Evolutionary conservation across 1,284 basidiomycete genomes (phyloP), one percentile per base, ranked within the genome.

Genomic region (Vanrija pseudolonga): DNA sequence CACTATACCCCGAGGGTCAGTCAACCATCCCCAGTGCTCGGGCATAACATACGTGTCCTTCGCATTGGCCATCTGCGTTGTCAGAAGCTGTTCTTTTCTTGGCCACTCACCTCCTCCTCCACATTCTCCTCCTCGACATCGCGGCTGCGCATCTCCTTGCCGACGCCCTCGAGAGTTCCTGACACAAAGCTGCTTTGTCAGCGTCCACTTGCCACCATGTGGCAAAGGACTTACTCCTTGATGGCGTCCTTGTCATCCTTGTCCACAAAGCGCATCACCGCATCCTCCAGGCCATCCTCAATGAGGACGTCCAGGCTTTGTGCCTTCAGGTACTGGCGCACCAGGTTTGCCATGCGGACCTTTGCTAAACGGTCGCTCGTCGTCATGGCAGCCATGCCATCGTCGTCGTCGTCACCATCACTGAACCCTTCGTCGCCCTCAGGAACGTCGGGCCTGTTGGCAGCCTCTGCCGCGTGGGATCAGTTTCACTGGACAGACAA

Each of bases 211-310:
- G 17, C 14, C 11, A 7, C 4, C 17, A 26, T 11, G 32, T 15
- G 32, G 1, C 11, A 15, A 15, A 1, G 49, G 14, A 32, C 58
- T 63, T 60, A 94, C 92, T 80, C 83, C 59, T 86, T 84, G 68
- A 97, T 93, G 4, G 93, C 89, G 78, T 93, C 88, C 42, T 84
- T 85, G 74, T 94, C 91, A 65, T 95, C 93, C 80, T 97, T 97
- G 73, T 95, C 92, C 53, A 97, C 91, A 76, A 90, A 96, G 68
- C 85, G 82, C 78, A 90, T 87, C 53, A 97, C 91, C 7, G 93
- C 93, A 69, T 91, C 87, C 44, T 87, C 86, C 85, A 97, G 88
- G 18, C 88, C 90, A 41, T 80, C 80, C 76, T 94, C 90, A 1
- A 87, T 88, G 17, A 97, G 77, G 46, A 96, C 78, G 74, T 93